Base-by-base conservation (phyloP, 2,329 filamentous ascomycete species). In the Hawksworthiomyces lignivorus region DNA sequence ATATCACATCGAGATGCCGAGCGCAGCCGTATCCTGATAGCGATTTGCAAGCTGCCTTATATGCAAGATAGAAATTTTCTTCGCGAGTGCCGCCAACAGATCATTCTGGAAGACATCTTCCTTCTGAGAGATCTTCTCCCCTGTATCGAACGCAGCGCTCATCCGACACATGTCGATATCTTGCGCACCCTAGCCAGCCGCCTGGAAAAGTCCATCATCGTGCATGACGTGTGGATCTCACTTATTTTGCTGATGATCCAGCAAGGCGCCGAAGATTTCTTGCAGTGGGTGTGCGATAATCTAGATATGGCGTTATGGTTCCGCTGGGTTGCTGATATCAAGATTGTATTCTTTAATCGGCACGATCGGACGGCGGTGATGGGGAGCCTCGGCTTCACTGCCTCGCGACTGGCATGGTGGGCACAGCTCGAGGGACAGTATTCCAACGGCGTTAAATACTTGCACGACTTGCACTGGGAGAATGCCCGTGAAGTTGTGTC, bases 161-260 rank as follows among this genome's bases (percentile, higher is more conserved):
- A 47, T 19, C 31, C 35, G 12, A 41, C 47, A 12, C 50, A 49
- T 20, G 39, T 49, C 24, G 47, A 49, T 11, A 39, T 53, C 31
- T 39, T 50, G 17, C 49, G 49, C 12, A 44, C 50, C n/a, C 46
- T 55, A 2, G 45, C 44, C 12, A 42, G 49, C 9, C 49, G 52
- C 6, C 39, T 37, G 2, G 39, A 44, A 30, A 37, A 47, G 4
- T 43, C 43, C n/a, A 40, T 34, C 26, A 20, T 12, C 3, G 45
- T 52, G 9, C 29, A 49, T 33, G 30, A 47, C 4, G 50, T 51
- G 31, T 55, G 53, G 53, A 15, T 41, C 7, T 19, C 24, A 17
- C 44, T 55, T n/a, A 28, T 47, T 7, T 35, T 44, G 12, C 22
- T 36, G 2, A 40, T 53, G 31, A 27, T 54, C 35, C 7, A 39